Evolutionary conservation across 352 stramenopile species (phyloP).

Genomic region (Phytophthora crassamura): DNA sequence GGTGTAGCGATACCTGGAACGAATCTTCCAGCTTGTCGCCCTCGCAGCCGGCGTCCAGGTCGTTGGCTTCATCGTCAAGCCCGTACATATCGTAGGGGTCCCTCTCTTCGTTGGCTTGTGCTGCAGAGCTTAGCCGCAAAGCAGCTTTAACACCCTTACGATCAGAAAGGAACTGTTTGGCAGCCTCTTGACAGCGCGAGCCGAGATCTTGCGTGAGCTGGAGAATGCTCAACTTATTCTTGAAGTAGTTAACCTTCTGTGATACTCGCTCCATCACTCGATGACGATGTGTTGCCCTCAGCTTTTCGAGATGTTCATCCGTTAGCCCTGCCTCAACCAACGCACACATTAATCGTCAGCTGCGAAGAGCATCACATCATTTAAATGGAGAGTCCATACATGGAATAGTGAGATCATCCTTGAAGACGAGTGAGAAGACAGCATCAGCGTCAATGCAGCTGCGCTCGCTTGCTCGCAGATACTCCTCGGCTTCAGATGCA

Average conservation of each 20-base stretch:
- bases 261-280: conserved; percentile 61
- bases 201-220: conserved; percentile 61
- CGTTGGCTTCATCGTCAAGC: conserved; percentile 27
- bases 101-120: conserved; percentile 12
- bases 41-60: conserved; percentile 24
- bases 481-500: conserved; percentile 53
- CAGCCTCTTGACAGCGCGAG: conserved; percentile 39
- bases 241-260: conserved; percentile 51
- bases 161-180: conserved; percentile 44
- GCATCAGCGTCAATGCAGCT: conserved; percentile 75
- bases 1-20: conserved; percentile 32
- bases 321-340: conserved; percentile 51
- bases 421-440: conserved; percentile 78
- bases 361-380: not conserved
- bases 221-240: conserved; percentile 64
- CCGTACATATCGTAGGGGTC: conserved; percentile 27
- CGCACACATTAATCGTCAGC: not conserved
- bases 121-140: conserved; percentile 10
- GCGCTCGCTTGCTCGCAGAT: conserved; percentile 57
- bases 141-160: conserved; percentile 23
- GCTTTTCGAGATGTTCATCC: conserved; percentile 70
- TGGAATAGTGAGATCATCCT: conserved; percentile 81
- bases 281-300: conserved; percentile 58
- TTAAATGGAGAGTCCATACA: conserved; percentile 46
- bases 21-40: conserved; percentile 37